Base-by-base conservation (phyloP, 129 eudicot species). In the Flaveria linearis region DNA sequence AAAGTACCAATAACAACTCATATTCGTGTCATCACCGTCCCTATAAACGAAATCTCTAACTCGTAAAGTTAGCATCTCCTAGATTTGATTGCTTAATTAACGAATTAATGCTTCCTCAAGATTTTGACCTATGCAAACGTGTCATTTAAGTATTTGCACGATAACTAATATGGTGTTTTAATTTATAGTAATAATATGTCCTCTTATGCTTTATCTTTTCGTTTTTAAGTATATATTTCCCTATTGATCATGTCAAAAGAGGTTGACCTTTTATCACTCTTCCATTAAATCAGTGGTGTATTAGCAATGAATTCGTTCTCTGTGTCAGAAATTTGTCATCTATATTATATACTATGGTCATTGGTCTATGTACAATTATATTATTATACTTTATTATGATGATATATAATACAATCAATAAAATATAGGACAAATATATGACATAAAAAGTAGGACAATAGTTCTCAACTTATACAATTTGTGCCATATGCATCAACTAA, bases 191-290 rank as follows among this genome's bases (percentile, higher is more conserved):
- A 22, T 73, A 39, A 57, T 62, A 2, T 73, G 61, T 65, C 50
- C 14, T 65, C 70, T 65, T 28, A 9, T 71, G 68, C 62, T 70
- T 71, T 30, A 71, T 51, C 18, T 26, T 51, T 15, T 51, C 12
- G 16, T 51, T 15, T 71, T 28, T 43, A 2, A 47, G 49, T 14
- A 0, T 18, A 0, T 72, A 2, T 36, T 4, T 7, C 51, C 67
- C 36, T 76, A 36, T 66, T 76, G 67, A 67, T 74, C 9, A 9
- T 20, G 74, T 76, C 74, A 58, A 76, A 23, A 39, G 26, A 30
- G 22, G 28, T 51, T 47, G 49, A 49, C 16, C 1, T 4, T 36
- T 73, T 10, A 58, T 61, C 9, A 62, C n/a, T 62, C 42, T 25
- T 22, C 26, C 68, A 60, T 60, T 22, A 22, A 62, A 62, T 26